Evolutionary conservation across 1,284 basidiomycete genomes (phyloP).

Genomic region (Heterobasidion occidentale): DNA sequence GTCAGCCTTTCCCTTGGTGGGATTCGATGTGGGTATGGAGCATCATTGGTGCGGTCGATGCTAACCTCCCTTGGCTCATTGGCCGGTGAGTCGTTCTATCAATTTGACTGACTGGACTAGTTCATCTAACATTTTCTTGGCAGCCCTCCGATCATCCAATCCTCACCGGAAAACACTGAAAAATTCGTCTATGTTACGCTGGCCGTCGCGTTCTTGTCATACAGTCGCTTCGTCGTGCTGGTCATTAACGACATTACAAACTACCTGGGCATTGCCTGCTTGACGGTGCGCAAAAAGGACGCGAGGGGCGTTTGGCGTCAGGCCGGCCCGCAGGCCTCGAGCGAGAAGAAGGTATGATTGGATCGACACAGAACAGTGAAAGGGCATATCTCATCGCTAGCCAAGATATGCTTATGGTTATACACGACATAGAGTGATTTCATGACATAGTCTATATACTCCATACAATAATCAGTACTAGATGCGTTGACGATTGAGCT

Average conservation of each 20-base stretch:
- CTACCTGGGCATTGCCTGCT: constrained; percentile 84
- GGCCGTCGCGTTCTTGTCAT: constrained; percentile 58
- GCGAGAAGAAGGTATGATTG: constrained; percentile 15
- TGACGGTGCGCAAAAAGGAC: constrained; percentile 82
- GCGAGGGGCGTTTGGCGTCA: constrained; percentile 62
- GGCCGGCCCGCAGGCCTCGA: constrained; percentile 21
- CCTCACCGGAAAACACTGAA: constrained; percentile 46
- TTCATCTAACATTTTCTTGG: neutral
- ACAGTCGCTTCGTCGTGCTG: constrained; percentile 72
- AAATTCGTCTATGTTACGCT: constrained; percentile 69
- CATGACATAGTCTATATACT: neutral
- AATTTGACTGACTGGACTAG: neutral
- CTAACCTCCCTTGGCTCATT: constrained; percentile 64
- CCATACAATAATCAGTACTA: neutral
- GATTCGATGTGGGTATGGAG: constrained; percentile 86
- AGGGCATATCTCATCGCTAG: too few species aligned
- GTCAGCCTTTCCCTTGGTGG: constrained; percentile 79
- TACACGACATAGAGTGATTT: neutral
- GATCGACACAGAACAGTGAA: neutral
- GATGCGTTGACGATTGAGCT: neutral
- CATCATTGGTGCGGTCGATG: constrained; percentile 74
- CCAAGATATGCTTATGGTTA: neutral
- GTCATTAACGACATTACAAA: constrained; percentile 86
- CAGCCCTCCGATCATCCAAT: constrained; percentile 67
- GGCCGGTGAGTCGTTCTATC: constrained; percentile 44